These are phyloP conservation scores for Boletus reticuloceps DNA, from an alignment of 768 basidiomycete genomes.

Conservation along the genomic window DNA sequence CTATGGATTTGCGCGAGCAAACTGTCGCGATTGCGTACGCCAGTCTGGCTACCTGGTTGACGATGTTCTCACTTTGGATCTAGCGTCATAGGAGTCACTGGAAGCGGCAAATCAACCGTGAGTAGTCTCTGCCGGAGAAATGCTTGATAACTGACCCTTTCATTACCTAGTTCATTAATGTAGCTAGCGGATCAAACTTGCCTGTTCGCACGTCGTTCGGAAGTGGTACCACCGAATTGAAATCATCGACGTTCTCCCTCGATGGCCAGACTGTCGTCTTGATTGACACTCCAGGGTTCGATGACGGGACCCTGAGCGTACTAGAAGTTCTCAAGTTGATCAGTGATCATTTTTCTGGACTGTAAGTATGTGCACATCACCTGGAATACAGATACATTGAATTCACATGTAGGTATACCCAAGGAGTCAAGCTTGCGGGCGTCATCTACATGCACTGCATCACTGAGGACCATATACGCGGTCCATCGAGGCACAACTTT, in stretches of 20 bases:
- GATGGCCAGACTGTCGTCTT: conserved; percentile 43
- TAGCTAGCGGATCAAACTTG: conserved; percentile 45
- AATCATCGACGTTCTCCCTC: conserved; percentile 41
- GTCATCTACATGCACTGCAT: conserved; percentile 52
- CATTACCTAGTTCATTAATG: conserved; percentile 45
- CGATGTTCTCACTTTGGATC: conserved; percentile 3
- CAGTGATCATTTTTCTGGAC: conserved; percentile 29
- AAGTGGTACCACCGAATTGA: conserved; percentile 44
- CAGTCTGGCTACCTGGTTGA: not conserved
- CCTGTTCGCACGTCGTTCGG: conserved; percentile 38
- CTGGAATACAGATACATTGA: not conserved
- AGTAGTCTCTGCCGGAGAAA: not conserved
- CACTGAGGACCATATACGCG: conserved; percentile 41
- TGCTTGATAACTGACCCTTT: not conserved
- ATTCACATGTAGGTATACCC: conserved; percentile 14
- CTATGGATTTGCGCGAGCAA: conserved; percentile 15
- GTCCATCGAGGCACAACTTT: conserved; percentile 43
- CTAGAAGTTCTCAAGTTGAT: conserved; percentile 46
- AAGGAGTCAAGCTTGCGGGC: conserved; percentile 39
- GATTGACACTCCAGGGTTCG: conserved; percentile 61
- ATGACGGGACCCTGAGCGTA: conserved; percentile 46
- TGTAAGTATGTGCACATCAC: conserved; percentile 12
- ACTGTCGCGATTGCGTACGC: conserved; percentile 28
- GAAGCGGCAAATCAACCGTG: conserved; percentile 34
- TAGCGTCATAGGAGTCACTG: conserved; percentile 32